Conservation (phyloP, 306 rosid genomes). For the Medicago ruthenica region DNA sequence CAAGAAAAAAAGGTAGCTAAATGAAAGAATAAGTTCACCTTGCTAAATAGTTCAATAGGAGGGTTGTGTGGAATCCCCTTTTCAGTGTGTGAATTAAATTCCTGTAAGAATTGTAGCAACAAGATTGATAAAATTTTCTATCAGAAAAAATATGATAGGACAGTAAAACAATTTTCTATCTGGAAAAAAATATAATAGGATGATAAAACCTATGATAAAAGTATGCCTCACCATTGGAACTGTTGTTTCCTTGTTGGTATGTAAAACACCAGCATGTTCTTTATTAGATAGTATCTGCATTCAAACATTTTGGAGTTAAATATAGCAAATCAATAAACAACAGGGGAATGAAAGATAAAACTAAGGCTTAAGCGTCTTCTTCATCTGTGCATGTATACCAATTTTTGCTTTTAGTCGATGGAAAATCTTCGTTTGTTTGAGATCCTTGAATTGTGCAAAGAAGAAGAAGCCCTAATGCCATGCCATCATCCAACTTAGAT, state of each 20-base stretch:
- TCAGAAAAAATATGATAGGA: slow-evolving; percentile 22
- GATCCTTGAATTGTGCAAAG: slow-evolving; percentile 7
- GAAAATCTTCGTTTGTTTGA: neutral
- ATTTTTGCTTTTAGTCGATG: neutral
- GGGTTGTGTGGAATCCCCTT: slow-evolving; percentile 66
- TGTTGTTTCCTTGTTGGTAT: slow-evolving; percentile 69
- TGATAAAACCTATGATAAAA: too few species aligned
- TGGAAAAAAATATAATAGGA: too few species aligned
- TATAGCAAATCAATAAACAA: slow-evolving; percentile 28
- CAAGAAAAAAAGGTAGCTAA: slow-evolving; percentile 22
- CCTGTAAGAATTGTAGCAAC: slow-evolving; percentile 59
- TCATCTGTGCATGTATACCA: neutral
- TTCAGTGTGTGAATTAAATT: slow-evolving; percentile 67
- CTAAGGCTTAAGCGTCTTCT: neutral
- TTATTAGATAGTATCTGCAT: slow-evolving; percentile 78
- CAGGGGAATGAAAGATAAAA: neutral
- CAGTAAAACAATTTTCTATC: slow-evolving; percentile 5
- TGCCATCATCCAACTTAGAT: neutral
- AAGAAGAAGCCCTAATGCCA: neutral
- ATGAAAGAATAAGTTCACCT: slow-evolving; percentile 56
- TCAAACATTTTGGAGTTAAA: slow-evolving; percentile 34
- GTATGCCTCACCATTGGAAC: slow-evolving; percentile 66
- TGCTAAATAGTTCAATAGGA: slow-evolving; percentile 83
- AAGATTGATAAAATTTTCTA: slow-evolving; percentile 12
- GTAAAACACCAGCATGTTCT: slow-evolving; percentile 66